Percentiles rank a stretch among this genome's conserved stretches.
Conservation (phyloP, 495 filamentous ascomycete genomes). For the Collariella sp. region DNA sequence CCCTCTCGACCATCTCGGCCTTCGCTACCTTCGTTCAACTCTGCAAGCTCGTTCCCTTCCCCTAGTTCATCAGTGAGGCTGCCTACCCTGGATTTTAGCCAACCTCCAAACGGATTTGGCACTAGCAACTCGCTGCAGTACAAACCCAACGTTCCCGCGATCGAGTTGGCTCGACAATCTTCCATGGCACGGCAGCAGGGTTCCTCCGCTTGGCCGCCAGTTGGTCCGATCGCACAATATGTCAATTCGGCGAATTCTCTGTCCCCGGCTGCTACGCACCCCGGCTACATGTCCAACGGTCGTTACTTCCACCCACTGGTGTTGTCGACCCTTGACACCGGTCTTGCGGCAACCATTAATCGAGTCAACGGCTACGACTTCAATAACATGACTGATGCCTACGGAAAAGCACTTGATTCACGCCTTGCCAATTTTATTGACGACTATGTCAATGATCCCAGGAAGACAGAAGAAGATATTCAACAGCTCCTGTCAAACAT, state of each 20-base stretch:
- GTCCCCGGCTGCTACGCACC: not conserved
- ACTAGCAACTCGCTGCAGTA: not conserved
- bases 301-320: not conserved
- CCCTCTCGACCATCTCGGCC: not conserved
- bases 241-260: not conserved
- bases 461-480: conserved; percentile 55
- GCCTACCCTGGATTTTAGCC: not conserved
- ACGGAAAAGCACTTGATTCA: conserved; percentile 19
- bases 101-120: not conserved
- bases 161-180: conserved; percentile 8
- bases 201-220: not conserved
- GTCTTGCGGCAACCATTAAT: conserved; percentile 17
- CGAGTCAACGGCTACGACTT: conserved; percentile 20
- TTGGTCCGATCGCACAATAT: not conserved
- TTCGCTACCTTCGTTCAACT: not conserved
- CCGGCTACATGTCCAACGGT: not conserved
- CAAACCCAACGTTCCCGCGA: not conserved
- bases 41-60: not conserved
- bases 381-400: conserved; percentile 17
- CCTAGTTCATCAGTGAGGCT: not conserved
- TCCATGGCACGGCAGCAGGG: conserved; percentile 5
- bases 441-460: conserved; percentile 45
- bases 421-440: conserved; percentile 27
- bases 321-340: not conserved
- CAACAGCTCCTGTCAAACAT: conserved; percentile 62